Conservation (phyloP, 2,329 filamentous ascomycete species). For the Neonectria coccinea region DNA sequence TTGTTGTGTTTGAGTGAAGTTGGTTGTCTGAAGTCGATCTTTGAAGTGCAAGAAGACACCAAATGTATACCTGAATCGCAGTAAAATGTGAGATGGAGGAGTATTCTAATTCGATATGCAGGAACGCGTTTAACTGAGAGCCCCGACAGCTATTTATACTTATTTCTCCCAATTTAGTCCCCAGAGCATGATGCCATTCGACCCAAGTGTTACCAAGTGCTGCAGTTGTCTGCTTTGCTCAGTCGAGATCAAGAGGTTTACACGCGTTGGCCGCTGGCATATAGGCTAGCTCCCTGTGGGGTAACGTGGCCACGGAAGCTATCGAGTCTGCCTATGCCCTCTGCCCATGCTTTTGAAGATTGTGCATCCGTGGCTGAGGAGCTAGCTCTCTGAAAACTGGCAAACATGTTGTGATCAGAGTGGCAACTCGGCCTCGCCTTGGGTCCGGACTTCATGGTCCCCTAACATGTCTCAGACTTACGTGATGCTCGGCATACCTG, state of each 20-base stretch:
- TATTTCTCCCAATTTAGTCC: too few species aligned
- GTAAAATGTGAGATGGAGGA: background rate
- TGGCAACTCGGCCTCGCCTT: background rate
- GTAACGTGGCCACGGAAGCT: constrained; percentile 17
- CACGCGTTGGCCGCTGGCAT: background rate
- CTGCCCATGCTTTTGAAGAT: background rate
- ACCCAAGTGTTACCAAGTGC: constrained; percentile 13
- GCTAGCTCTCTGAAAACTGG: background rate
- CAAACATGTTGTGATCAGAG: background rate
- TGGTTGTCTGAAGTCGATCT: background rate
- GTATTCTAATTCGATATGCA: background rate
- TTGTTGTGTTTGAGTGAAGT: background rate
- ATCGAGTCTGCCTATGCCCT: background rate
- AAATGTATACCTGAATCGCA: background rate
- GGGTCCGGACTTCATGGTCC: too few species aligned
- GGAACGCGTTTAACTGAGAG: background rate
- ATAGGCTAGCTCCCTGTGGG: constrained; percentile 2
- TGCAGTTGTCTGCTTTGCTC: background rate
- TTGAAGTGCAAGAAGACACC: background rate
- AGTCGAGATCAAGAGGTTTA: background rate
- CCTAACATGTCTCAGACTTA: too few species aligned
- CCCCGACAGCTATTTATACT: background rate
- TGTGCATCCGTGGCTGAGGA: constrained; percentile 16
- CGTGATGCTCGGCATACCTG: too few species aligned
- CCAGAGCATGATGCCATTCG: background rate